Evolutionary conservation across 129 eudicot genomes (phyloP).

Genomic region (Deinandra increscens): DNA sequence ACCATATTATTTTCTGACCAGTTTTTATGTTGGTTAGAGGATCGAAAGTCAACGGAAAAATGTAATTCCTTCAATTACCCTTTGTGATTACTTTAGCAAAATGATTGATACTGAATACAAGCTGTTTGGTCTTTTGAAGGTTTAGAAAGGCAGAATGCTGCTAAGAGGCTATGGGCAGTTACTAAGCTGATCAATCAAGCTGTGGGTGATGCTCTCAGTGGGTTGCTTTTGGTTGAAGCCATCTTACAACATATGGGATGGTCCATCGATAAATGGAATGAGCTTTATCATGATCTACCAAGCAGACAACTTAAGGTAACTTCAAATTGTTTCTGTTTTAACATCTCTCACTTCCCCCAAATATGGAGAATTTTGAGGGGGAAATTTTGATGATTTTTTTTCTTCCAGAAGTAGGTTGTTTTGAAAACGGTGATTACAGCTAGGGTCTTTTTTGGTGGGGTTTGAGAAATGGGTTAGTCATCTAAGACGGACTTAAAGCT

Average conservation of each 20-base stretch:
- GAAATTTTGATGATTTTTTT: too few species aligned
- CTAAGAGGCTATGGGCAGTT: slow-evolving; percentile 67
- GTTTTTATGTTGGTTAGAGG: slow-evolving; percentile 55
- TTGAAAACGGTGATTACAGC: too few species aligned
- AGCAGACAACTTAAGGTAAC: slow-evolving; percentile 90
- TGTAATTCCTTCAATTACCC: slow-evolving; percentile 36
- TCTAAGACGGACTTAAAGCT: too few species aligned
- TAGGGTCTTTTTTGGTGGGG: too few species aligned
- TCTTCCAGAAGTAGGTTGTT: too few species aligned
- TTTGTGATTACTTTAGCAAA: neutral
- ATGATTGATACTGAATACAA: slow-evolving; percentile 10
- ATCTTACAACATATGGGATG: slow-evolving; percentile 75
- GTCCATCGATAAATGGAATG: slow-evolving; percentile 68
- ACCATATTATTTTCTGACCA: slow-evolving; percentile 74
- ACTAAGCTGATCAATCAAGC: slow-evolving; percentile 79
- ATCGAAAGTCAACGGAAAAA: slow-evolving; percentile 38
- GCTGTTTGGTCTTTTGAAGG: slow-evolving; percentile 33
- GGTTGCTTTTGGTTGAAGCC: slow-evolving; percentile 79
- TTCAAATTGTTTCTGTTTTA: neutral
- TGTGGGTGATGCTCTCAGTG: slow-evolving; percentile 84
- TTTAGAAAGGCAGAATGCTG: slow-evolving; percentile 72
- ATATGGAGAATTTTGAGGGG: too few species aligned
- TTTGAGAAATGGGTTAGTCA: too few species aligned
- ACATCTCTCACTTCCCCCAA: neutral
- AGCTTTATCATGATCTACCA: slow-evolving; percentile 73